A percentile compares a stretch with the other conserved stretches of the same genome.
Evolutionary conservation across 805 yeast species (phyloP).

Genomic region (Barnettozyma vustinii): DNA sequence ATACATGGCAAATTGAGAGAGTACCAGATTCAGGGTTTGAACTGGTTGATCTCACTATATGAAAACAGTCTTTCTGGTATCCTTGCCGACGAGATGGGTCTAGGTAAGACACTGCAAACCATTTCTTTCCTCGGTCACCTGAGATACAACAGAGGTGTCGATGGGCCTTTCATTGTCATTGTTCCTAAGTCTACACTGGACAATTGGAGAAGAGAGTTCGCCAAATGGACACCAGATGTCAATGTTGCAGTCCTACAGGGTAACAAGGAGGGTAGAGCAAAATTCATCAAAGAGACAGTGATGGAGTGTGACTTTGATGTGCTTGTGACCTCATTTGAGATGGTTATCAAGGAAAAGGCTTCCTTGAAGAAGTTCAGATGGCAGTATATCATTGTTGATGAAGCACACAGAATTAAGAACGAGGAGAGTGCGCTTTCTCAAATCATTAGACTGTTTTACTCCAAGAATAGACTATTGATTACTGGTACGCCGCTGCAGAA

Average conservation of each 20-base stretch:
- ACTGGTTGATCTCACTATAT: constrained; percentile 87
- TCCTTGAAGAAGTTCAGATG: constrained; percentile 77
- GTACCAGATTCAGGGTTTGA: constrained; percentile 91
- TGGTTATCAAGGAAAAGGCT: constrained; percentile 85
- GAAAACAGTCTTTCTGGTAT: constrained; percentile 90
- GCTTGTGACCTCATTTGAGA: constrained; percentile 84
- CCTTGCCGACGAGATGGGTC: constrained; percentile 97
- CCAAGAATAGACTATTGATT: constrained; percentile 76
- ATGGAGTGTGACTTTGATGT: constrained; percentile 82
- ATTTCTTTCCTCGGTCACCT: constrained; percentile 87
- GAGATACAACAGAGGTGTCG: constrained; percentile 68
- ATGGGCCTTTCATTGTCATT: constrained; percentile 87
- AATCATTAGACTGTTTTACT: constrained; percentile 82
- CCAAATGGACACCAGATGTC: constrained; percentile 94
- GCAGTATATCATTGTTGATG: constrained; percentile 93
- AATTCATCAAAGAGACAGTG: constrained; percentile 52
- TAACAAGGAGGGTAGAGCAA: constrained; percentile 70
- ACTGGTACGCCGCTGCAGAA: constrained; percentile 97
- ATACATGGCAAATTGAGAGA: constrained; percentile 77
- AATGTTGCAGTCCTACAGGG: constrained; percentile 84
- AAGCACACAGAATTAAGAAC: constrained; percentile 94
- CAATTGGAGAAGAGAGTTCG: constrained; percentile 94
- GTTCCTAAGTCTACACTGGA: constrained; percentile 96
- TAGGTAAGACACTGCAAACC: constrained; percentile 94
- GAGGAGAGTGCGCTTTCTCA: constrained; percentile 91